Evolutionary conservation across 805 yeast species (phyloP).

Genomic region (Yamadazyma nakazawae): DNA sequence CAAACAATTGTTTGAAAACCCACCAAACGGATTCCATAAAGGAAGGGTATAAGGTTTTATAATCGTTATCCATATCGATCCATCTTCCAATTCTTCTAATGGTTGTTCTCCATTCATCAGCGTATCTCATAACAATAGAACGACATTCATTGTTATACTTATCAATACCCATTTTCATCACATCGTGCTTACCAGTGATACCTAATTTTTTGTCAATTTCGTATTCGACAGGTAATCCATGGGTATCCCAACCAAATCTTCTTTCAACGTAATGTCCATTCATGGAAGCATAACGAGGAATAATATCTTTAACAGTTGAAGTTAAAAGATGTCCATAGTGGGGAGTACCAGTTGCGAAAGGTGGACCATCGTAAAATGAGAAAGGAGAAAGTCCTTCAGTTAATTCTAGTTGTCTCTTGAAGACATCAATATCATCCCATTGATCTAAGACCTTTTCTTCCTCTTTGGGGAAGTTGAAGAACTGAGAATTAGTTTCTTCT

Average conservation of each 20-base stretch:
- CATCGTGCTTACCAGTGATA: conserved; percentile 91
- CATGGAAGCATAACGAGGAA: conserved; percentile 97
- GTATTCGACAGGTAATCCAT: conserved; percentile 97
- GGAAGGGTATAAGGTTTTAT: conserved; percentile 91
- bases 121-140: conserved; percentile 95
- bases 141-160: conserved; percentile 94
- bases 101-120: conserved; percentile 90
- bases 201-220: conserved; percentile 97
- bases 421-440: conserved; percentile 95
- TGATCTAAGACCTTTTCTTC: conserved; percentile 76
- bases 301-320: conserved; percentile 94
- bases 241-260: conserved; percentile 99
- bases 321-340: conserved; percentile 98
- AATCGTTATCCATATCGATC: conserved; percentile 98
- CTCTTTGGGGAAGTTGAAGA: conserved; percentile 78
- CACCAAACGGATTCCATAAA: conserved; percentile 99
- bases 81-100: conserved; percentile 96
- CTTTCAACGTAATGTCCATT: conserved; percentile 95
- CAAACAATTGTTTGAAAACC: conserved; percentile 88
- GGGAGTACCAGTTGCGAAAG: conserved; percentile 99
- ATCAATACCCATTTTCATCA: conserved; percentile 88
- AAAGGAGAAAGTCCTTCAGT: conserved; percentile 84
- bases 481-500: conserved; percentile 14
- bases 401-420: conserved; percentile 77
- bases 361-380: conserved; percentile 98